Evolutionary conservation across 495 filamentous ascomycete species (phyloP), one percentile per base, ranked within the genome.

Genomic region (Aspergillus nidulans): DNA sequence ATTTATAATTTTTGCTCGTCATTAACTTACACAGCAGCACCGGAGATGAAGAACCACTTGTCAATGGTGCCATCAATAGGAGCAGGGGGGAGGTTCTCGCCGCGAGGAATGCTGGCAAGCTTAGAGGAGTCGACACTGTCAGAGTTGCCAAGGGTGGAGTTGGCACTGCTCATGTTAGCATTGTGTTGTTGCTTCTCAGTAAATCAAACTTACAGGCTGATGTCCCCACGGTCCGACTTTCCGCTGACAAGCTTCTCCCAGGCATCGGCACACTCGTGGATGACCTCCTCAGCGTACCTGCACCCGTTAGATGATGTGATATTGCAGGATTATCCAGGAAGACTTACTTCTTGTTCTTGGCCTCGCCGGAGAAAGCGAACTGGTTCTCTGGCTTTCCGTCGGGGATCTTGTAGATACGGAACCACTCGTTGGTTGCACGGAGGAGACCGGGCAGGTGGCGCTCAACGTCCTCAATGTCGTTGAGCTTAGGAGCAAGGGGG

Each of bases 11-110:
- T 58, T 51, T 43, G 53, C n/a, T 47, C 58, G 41, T 24, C 9
- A 57, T 40, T 48, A 16, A 62, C 69, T 78, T 91, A 96, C 52
- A 88, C 83, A 63, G 94, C 89, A 71, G 94, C 94, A 70, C 94
- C 94, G 70, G 92, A 97, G 77, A 99, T 99, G 83, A 96, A 99
- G 85, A 99, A 99, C 94, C 95, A 99, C 83, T 99, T 99, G 84
- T 99, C 94, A 68, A 97, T 95, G 77, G 85, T 94, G 63, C 86
- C 84, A 70, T 99, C 94, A 62, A 97, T 95, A 56, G 91, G 89
- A 52, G 89, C 92, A 52, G 94, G 88, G 18, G 79, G 68, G 15
- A 91, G 78, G 61, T 92, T 85, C 80, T 97, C 82, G 57, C 66
- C 65, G 52, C 79, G 72, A 49, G 91, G 89, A 34, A 96, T 83